Percentiles rank a stretch among this genome's conserved stretches.
phyloP scores from a whole-genome alignment of 176 grass and related monocot species.

The Musa acuminata region DNA sequence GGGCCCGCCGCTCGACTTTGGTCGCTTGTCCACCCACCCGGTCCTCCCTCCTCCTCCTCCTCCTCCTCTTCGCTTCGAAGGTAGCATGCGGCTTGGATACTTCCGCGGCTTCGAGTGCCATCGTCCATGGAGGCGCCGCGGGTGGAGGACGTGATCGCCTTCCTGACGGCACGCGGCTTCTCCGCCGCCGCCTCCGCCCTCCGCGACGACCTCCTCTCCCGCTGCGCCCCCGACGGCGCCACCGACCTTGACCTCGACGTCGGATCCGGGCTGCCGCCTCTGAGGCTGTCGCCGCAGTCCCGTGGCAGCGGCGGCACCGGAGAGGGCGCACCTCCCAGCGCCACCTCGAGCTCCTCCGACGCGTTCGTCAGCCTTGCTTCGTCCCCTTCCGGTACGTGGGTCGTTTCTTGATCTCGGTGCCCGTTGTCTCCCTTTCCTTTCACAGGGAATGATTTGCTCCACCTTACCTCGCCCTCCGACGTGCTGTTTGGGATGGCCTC shows the following conservation, averaged over 20 bases:
- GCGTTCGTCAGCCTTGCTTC: conserved; percentile 87
- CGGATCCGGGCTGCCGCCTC: conserved; percentile 33
- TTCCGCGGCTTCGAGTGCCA: neutral
- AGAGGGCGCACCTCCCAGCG: conserved; percentile 22
- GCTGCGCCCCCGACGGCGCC: conserved; percentile 5
- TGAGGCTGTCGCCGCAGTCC: conserved; percentile 41
- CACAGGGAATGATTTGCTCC: neutral
- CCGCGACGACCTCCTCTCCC: conserved; percentile 66
- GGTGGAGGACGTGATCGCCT: conserved; percentile 76
- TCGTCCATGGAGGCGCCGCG: conserved; percentile 56
- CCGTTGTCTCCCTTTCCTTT: neutral
- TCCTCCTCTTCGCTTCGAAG: neutral
- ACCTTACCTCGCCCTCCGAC: neutral
- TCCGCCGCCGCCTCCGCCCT: conserved; percentile 68
- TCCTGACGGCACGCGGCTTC: conserved; percentile 77
- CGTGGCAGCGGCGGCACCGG: conserved; percentile 9
- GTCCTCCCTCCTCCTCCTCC: neutral
- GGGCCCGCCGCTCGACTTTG: neutral
- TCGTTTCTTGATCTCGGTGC: neutral
- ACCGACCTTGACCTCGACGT: neutral
- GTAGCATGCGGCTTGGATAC: neutral
- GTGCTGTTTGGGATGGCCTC: neutral
- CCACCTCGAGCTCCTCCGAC: conserved; percentile 49
- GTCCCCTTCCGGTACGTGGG: conserved; percentile 53
- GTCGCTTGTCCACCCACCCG: neutral